These are phyloP conservation scores for Ascochyta lentis DNA, from an alignment of 2,329 filamentous ascomycete genomes.

Conservation along the genomic window DNA sequence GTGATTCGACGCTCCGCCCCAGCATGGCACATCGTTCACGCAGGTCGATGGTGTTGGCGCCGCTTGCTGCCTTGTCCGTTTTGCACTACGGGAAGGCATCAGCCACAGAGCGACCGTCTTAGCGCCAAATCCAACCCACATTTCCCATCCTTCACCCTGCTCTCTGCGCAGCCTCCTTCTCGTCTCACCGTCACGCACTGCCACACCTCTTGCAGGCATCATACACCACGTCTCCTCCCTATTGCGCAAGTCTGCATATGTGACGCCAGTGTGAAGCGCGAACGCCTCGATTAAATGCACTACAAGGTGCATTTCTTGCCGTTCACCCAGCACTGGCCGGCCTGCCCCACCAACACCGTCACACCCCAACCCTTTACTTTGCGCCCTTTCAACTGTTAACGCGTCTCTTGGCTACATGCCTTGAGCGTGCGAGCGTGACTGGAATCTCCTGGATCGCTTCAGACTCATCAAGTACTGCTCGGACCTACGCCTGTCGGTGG, in stretches of 20 bases:
- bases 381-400: slow-evolving; percentile 6
- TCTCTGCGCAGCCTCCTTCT: slow-evolving; percentile 28
- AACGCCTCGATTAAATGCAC: neutral
- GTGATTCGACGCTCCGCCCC: slow-evolving; percentile 30
- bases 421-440: slow-evolving; percentile 8
- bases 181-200: slow-evolving; percentile 38
- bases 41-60: slow-evolving; percentile 19
- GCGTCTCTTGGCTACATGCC: neutral
- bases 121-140: slow-evolving; percentile 16
- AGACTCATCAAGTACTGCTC: slow-evolving; percentile 30
- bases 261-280: slow-evolving; percentile 8
- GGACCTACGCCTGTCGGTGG: slow-evolving; percentile 24
- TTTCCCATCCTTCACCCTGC: slow-evolving; percentile 13
- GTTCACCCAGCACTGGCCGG: neutral
- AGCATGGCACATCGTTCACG: slow-evolving; percentile 25
- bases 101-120: slow-evolving; percentile 21
- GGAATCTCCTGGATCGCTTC: neutral
- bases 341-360: slow-evolving; percentile 3
- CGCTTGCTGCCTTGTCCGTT: slow-evolving; percentile 23
- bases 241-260: slow-evolving; percentile 6
- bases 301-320: slow-evolving; percentile 4
- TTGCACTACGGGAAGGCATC: slow-evolving; percentile 15
- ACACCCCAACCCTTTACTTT: neutral
- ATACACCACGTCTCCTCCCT: slow-evolving; percentile 5
- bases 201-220: slow-evolving; percentile 27